These are phyloP conservation scores for Phytophthora pseudosyringae DNA, from an alignment of 352 stramenopile species.

Conservation along the genomic window DNA sequence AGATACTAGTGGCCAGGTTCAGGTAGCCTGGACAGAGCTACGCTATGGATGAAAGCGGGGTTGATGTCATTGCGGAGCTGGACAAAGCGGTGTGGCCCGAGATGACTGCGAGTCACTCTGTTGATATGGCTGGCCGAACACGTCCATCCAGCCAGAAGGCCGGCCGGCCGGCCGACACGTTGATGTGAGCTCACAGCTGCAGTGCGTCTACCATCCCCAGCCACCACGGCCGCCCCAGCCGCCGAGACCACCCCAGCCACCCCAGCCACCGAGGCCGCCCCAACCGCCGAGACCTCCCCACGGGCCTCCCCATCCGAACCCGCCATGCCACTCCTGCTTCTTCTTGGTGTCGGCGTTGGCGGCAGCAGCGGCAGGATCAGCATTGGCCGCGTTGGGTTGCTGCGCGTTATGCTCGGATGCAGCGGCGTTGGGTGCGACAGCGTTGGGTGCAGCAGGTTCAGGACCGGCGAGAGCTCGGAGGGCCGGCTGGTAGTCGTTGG, in stretches of 20 bases:
- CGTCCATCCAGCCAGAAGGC: background rate
- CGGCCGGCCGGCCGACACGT: background rate
- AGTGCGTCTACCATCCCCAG: background rate
- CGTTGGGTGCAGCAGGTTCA: background rate
- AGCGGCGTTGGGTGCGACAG: too few relatives aligned
- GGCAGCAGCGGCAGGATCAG: background rate
- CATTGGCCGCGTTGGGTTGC: background rate
- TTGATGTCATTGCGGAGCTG: too few relatives aligned
- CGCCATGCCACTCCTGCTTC: slow-evolving; percentile 9
- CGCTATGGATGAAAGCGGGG: too few relatives aligned
- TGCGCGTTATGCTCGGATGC: background rate
- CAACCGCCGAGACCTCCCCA: slow-evolving; percentile 9
- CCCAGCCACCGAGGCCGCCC: background rate
- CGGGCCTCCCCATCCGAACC: slow-evolving; percentile 4
- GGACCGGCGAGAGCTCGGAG: slow-evolving; percentile 5
- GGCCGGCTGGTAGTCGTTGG: slow-evolving; percentile 7
- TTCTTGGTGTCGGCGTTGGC: background rate
- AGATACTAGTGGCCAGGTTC: too few relatives aligned
- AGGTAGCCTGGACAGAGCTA: too few relatives aligned
- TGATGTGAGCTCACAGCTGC: too few relatives aligned
- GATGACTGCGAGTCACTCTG: too few relatives aligned
- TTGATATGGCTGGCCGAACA: background rate
- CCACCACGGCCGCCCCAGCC: background rate
- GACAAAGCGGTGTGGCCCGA: too few relatives aligned
- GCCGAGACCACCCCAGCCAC: slow-evolving; percentile 10